Conservation (phyloP, 495 filamentous ascomycete genomes). For the Hypoxylon perforatum region DNA sequence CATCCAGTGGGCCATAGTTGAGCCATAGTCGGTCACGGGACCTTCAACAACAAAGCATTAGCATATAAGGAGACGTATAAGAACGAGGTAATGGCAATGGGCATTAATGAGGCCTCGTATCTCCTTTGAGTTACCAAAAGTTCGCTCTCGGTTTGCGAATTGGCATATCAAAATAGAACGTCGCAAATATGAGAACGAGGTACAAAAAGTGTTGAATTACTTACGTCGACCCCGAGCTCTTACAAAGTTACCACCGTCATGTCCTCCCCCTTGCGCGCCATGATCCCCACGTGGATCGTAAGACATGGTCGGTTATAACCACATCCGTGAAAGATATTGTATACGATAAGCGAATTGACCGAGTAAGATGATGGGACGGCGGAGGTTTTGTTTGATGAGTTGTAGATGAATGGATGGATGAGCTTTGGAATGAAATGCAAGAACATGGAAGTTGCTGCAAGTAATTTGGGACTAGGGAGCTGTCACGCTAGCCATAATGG, state of each 20-base stretch:
- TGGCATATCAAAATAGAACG: not conserved
- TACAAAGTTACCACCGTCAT: constrained; percentile 50
- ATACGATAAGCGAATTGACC: not conserved
- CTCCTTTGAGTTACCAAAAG: not conserved
- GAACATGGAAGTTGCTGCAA: constrained; percentile 15
- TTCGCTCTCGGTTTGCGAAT: not conserved
- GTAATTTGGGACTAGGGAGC: constrained; percentile 25
- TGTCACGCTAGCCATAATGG: constrained; percentile 14
- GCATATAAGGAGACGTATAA: not conserved
- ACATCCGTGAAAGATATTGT: constrained; percentile 15
- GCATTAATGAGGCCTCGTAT: not conserved
- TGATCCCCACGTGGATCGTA: constrained; percentile 57
- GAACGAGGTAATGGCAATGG: not conserved
- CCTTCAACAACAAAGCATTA: constrained; percentile 56
- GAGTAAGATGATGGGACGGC: not conserved
- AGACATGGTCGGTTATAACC: constrained; percentile 48
- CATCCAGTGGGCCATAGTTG: constrained; percentile 94
- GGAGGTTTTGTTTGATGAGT: constrained; percentile 8
- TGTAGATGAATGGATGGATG: constrained; percentile 12
- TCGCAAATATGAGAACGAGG: not conserved
- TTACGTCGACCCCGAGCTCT: constrained; percentile 58
- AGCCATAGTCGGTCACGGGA: constrained; percentile 94
- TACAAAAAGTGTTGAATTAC: constrained; percentile 29
- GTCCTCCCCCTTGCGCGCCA: constrained; percentile 48
- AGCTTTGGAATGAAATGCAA: constrained; percentile 19